phyloP scores from a whole-genome alignment of 371 early-diverging fungal genomes.

The Dinochytrium kinnereticum region DNA sequence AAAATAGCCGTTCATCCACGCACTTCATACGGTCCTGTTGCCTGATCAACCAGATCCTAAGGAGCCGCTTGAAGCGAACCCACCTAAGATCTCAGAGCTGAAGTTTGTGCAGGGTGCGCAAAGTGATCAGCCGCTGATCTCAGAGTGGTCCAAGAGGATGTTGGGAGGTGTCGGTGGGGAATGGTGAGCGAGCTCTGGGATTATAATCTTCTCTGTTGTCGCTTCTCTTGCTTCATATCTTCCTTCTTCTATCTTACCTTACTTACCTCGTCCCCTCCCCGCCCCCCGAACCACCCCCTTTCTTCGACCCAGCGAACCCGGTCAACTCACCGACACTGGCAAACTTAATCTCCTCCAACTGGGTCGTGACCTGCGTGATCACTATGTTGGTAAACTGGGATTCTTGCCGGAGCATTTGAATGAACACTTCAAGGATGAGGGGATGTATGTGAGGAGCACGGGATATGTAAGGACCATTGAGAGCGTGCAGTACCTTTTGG shows the following conservation, averaged over 20 bases:
- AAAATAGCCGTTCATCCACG: slow-evolving; percentile 23
- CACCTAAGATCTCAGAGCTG: slow-evolving; percentile 24
- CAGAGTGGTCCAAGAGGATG: slow-evolving; percentile 1
- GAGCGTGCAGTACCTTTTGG: slow-evolving; percentile 72
- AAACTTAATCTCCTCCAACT: slow-evolving; percentile 63
- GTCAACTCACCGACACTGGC: slow-evolving; percentile 80
- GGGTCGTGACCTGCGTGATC: slow-evolving; percentile 65
- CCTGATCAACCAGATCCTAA: not conserved
- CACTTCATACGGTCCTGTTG: slow-evolving; percentile 27
- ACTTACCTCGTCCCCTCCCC: no score
- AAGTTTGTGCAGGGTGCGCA: slow-evolving; percentile 25
- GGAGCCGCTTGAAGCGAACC: no score
- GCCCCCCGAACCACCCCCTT: not conserved
- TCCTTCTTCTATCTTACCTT: no score
- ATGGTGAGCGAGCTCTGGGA: no score
- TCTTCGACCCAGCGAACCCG: slow-evolving; percentile 33
- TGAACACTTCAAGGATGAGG: slow-evolving; percentile 36
- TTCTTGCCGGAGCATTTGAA: slow-evolving; percentile 42
- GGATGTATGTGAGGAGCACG: slow-evolving; percentile 68
- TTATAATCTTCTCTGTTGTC: no score
- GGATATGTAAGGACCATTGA: slow-evolving; percentile 77
- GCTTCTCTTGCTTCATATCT: no score
- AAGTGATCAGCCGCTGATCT: slow-evolving; percentile 8
- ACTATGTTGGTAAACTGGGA: slow-evolving; percentile 66
- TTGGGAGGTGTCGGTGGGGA: not conserved